phyloP scores from a whole-genome alignment of 495 filamentous ascomycete genomes.

The Tirmania nivea region DNA sequence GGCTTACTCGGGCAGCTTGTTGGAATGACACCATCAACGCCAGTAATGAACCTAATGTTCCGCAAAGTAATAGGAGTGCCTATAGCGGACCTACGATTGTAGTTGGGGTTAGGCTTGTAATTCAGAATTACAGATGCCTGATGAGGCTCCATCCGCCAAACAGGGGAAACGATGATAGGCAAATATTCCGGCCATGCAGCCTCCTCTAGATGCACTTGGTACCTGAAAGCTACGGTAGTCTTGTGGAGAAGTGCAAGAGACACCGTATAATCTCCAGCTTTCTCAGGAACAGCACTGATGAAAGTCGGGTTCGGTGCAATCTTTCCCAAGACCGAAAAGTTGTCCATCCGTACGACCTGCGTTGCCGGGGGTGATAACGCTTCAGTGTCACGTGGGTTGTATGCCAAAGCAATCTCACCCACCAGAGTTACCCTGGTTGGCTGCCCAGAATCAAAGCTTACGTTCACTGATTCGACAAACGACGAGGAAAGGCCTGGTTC shows the following conservation, averaged over 20 bases:
- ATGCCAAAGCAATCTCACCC: constrained; percentile 77
- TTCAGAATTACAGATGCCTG: constrained; percentile 65
- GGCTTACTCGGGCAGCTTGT: constrained; percentile 52
- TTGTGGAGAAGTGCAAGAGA: constrained; percentile 46
- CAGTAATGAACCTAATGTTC: constrained; percentile 63
- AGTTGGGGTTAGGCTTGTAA: constrained; percentile 67
- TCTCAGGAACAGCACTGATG: constrained; percentile 47
- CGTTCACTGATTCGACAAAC: constrained; percentile 74
- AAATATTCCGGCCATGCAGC: constrained; percentile 39
- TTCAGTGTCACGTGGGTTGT: constrained; percentile 43
- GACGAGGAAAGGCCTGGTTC: constrained; percentile 71
- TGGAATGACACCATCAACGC: constrained; percentile 46
- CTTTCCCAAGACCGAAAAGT: constrained; percentile 75
- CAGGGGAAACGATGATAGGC: constrained; percentile 56
- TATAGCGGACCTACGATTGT: constrained; percentile 21
- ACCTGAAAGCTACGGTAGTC: constrained; percentile 76
- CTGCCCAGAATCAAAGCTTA: constrained; percentile 53
- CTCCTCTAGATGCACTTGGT: constrained; percentile 65
- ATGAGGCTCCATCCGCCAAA: constrained; percentile 62
- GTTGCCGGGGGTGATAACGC: neutral
- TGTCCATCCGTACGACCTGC: constrained; percentile 56
- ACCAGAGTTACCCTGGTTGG: constrained; percentile 51
- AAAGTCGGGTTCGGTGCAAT: constrained; percentile 89
- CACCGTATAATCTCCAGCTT: constrained; percentile 64
- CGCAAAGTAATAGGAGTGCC: constrained; percentile 40